phyloP scores from a whole-genome alignment of 108 stramenopile genomes.

The Hondaea fermentalgiana region DNA sequence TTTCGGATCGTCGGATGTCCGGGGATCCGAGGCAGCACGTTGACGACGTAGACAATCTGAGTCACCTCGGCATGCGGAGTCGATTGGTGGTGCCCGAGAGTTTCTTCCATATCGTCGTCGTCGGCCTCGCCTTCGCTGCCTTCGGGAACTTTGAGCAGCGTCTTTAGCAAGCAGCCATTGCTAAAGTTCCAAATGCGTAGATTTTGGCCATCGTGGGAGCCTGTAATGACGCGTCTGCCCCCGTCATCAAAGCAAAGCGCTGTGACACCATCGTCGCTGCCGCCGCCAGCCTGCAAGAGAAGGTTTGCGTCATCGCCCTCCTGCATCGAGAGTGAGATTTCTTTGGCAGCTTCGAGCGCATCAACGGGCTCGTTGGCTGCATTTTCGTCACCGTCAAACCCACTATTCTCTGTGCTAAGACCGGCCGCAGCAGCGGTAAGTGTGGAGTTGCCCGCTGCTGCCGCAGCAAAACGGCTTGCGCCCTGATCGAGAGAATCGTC shows the following conservation, averaged over 20 bases:
- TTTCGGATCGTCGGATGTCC: conserved; percentile 24
- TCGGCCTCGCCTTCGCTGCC: background rate
- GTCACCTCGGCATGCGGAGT: conserved; percentile 23
- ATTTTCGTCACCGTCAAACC: background rate
- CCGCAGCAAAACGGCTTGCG: background rate
- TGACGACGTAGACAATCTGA: conserved; percentile 20
- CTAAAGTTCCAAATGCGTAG: conserved; percentile 42
- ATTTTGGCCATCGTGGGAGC: conserved; percentile 32
- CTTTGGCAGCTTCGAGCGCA: background rate
- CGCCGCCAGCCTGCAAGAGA: background rate
- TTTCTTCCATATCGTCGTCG: background rate
- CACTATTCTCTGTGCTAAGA: too few species aligned
- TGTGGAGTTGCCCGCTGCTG: background rate
- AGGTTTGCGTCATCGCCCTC: background rate
- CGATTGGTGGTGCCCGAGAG: background rate
- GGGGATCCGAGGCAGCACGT: background rate
- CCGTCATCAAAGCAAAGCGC: conserved; percentile 36
- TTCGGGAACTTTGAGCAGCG: background rate
- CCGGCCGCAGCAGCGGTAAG: background rate
- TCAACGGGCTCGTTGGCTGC: background rate
- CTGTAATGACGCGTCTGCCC: conserved; percentile 34
- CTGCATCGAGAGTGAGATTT: background rate
- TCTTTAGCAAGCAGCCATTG: conserved; percentile 31
- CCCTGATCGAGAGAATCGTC: background rate
- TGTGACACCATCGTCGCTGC: conserved; percentile 33